Evolutionary conservation across 306 rosid species (phyloP), one percentile per base, ranked within the genome.

Genomic region (Vigna reflexopilosa): DNA sequence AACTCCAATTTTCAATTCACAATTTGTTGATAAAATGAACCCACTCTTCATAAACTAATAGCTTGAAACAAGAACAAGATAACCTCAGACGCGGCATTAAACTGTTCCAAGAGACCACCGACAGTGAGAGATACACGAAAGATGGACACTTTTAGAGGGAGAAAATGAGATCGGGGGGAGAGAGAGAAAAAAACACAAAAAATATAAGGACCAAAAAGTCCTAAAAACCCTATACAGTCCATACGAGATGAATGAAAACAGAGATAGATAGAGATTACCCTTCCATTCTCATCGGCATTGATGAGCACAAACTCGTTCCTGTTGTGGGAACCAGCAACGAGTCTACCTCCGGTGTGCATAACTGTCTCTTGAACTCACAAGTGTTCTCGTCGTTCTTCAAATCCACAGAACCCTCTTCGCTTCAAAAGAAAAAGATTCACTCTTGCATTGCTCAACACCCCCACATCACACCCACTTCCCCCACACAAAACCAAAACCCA

Each of bases 261-360:
- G 11, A 28, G 56, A 38, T 63, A 68, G 42, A 58, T 5, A 20
- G 40, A 73, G 77, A 0, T n/a, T 80, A 95, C 99, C 92, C 96
- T 80, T 68, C 85, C 92, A 88, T 75, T 86, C 77, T 95, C 99
- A 67, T 95, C 99, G 7, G 99, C 99, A 93, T 95, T 95, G 93
- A 95, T 95, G 56, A 95, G 91, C 47, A 95, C 89, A 73, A 95
- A 95, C 94, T 95, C 99, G 72, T 95, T 95, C 86, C 99, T 81
- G 81, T 95, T 93, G 76, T 95, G 99, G 72, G 99, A 95, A 84
- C 99, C 98, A 84, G 99, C 98, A 80, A 95, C 73, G 84, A 95
- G 98, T 75, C 94, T 78, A 64, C 99, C 99, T 56, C 91, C 88
- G 6, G 99, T 95, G 58, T 93, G 79, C 99, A 95, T 95, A 61